phyloP scores from a whole-genome alignment of 2,329 filamentous ascomycete species.

The Magnaporthiopsis rhizophila region DNA sequence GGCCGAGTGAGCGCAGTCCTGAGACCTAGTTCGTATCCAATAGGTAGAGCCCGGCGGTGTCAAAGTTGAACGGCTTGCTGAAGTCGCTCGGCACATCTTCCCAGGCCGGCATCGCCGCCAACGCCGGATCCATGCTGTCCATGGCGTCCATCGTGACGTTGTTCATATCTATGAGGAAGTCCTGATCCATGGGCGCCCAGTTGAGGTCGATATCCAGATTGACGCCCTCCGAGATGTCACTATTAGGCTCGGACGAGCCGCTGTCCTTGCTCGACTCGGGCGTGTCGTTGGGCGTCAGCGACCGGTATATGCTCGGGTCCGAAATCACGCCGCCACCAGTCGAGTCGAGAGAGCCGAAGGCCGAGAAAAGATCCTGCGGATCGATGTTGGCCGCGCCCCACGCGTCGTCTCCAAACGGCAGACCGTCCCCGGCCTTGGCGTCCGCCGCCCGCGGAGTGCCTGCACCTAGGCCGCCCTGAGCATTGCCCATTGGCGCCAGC shows the following conservation, averaged over 20 bases:
- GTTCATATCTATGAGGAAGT: constrained; percentile 35
- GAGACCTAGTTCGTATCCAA: constrained; percentile 21
- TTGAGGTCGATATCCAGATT: constrained; percentile 44
- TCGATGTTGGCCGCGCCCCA: constrained; percentile 40
- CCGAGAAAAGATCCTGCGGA: constrained; percentile 39
- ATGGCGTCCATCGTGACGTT: constrained; percentile 23
- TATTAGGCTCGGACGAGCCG: constrained; percentile 51
- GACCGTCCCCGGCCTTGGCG: constrained; percentile 18
- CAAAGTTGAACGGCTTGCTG: constrained; percentile 44
- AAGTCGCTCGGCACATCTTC: constrained; percentile 44
- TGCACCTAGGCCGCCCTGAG: constrained; percentile 18
- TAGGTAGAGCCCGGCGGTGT: constrained; percentile 30
- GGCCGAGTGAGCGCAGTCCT: too few relatives aligned
- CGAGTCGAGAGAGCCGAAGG: constrained; percentile 31
- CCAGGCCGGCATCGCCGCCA: constrained; percentile 23
- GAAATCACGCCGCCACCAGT: constrained; percentile 39
- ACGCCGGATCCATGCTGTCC: constrained; percentile 12
- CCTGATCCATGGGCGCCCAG: constrained; percentile 42
- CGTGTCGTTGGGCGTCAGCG: constrained; percentile 53
- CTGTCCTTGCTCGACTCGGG: constrained; percentile 57
- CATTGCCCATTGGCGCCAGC: background rate
- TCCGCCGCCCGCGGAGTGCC: constrained; percentile 8
- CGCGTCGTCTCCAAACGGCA: constrained; percentile 16
- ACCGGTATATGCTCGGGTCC: constrained; percentile 45
- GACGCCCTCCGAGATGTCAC: constrained; percentile 50